Conservation (phyloP, 305 asterid species). For the Fraxinus velutina region DNA sequence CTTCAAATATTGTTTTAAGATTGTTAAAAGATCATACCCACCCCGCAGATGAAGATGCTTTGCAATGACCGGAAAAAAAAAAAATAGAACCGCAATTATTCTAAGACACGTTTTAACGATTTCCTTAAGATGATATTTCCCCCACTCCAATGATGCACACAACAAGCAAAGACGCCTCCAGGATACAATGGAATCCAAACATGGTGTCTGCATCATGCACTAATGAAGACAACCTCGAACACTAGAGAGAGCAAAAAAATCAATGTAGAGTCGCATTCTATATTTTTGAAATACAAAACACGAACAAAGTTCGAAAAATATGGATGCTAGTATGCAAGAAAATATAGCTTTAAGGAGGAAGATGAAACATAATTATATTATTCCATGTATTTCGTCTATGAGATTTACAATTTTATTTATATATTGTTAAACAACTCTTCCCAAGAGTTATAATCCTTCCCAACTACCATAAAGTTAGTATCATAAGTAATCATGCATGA, state of each 20-base stretch:
- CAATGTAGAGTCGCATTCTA: neutral
- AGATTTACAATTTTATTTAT: neutral
- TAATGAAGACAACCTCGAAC: neutral
- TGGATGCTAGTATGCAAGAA: neutral
- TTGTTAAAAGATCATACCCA: neutral
- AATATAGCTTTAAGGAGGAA: neutral
- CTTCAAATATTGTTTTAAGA: neutral
- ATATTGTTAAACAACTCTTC: neutral
- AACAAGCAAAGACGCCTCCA: neutral
- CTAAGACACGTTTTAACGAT: neutral
- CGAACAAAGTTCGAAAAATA: neutral
- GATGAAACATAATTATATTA: neutral
- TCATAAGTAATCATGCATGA: neutral
- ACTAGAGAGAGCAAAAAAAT: neutral
- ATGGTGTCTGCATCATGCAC: neutral
- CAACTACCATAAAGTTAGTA: neutral
- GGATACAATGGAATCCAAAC: neutral
- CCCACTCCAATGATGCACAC: neutral
- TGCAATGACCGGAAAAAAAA: neutral
- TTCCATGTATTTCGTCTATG: neutral
- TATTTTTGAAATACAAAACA: neutral
- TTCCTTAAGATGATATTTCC: neutral
- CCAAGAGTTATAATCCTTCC: neutral
- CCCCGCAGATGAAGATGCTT: neutral
- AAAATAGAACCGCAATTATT: neutral